Percentiles rank a stretch among this genome's conserved stretches.
These are phyloP conservation scores for Dalbergia oliveri DNA, from an alignment of 306 rosid genomes.

Conservation along the genomic window DNA sequence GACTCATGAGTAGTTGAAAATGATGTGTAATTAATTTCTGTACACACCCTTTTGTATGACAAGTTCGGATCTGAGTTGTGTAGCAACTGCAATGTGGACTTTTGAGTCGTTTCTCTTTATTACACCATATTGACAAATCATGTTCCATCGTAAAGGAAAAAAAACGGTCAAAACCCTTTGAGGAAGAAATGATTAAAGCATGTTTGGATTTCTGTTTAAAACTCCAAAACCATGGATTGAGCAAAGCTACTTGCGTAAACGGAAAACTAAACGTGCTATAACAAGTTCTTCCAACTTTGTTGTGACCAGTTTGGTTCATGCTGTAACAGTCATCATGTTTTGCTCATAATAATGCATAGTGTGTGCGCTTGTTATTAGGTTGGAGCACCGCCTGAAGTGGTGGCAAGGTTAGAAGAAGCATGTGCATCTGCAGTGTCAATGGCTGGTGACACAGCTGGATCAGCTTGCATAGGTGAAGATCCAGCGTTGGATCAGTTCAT, in stretches of 20 bases:
- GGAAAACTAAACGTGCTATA: too few species aligned
- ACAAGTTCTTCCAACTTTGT: background rate
- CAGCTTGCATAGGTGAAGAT: conserved; percentile 83
- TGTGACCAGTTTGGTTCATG: background rate
- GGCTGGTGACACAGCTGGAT: conserved; percentile 50
- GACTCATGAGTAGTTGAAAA: conserved; percentile 32
- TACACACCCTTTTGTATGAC: conserved; percentile 18
- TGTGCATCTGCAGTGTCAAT: conserved; percentile 68
- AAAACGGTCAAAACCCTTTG: conserved; percentile 46
- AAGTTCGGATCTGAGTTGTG: conserved; percentile 56
- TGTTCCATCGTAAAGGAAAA: conserved; percentile 16
- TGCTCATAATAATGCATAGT: background rate
- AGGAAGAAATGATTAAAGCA: conserved; percentile 33
- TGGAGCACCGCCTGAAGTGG: conserved; percentile 95
- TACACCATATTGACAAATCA: conserved; percentile 6
- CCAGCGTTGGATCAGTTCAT: conserved; percentile 97
- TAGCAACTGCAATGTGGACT: background rate
- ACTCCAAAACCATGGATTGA: too few species aligned
- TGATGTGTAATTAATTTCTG: conserved; percentile 35
- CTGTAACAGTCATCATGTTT: background rate
- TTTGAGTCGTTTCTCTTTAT: conserved; percentile 2
- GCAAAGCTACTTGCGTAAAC: too few species aligned
- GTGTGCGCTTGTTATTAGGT: conserved; percentile 55
- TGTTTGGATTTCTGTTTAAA: too few species aligned
- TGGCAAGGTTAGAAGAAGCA: conserved; percentile 80